Percentiles rank a stretch among this genome's conserved stretches.
Evolutionary conservation across 768 basidiomycete genomes (phyloP).

Genomic region (Collybia sordida): DNA sequence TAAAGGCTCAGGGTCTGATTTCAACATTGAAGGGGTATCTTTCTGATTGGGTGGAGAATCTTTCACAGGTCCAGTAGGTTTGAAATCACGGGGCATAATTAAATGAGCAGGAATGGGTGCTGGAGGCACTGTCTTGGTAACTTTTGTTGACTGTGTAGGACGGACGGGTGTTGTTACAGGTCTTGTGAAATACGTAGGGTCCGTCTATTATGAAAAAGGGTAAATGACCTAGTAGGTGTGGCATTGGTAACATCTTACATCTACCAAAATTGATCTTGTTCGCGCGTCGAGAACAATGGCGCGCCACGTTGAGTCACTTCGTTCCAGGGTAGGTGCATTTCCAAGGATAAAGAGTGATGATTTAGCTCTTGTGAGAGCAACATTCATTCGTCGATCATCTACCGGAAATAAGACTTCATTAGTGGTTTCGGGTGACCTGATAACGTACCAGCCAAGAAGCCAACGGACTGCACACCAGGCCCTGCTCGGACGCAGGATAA

Average conservation of each 20-base stretch:
- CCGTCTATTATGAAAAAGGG: slow-evolving; percentile 13
- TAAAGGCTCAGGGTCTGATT: background rate
- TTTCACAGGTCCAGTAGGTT: background rate
- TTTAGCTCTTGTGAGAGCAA: slow-evolving; percentile 95
- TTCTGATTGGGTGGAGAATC: too few species aligned
- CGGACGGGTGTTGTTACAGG: slow-evolving; percentile 4
- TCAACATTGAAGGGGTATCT: background rate
- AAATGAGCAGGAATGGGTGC: slow-evolving; percentile 16
- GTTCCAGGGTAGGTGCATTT: slow-evolving; percentile 83
- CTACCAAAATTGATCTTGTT: slow-evolving; percentile 56
- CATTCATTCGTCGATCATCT: slow-evolving; percentile 93
- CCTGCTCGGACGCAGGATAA: slow-evolving; percentile 96
- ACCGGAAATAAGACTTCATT: background rate
- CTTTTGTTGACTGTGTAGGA: slow-evolving; percentile 20
- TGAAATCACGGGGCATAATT: slow-evolving; percentile 17
- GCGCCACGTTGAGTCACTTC: slow-evolving; percentile 81
- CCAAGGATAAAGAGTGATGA: slow-evolving; percentile 94
- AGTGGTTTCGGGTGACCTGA: background rate
- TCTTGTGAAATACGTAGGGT: slow-evolving; percentile 23
- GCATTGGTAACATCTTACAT: slow-evolving; percentile 43
- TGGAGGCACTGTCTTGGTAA: slow-evolving; percentile 4
- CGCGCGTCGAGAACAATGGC: slow-evolving; percentile 77
- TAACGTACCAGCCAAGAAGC: slow-evolving; percentile 77
- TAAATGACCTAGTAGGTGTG: too few species aligned
- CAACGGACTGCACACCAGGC: slow-evolving; percentile 75